Base-by-base conservation (phyloP, 306 rosid genomes). In the Begonia loranthoides region DNA sequence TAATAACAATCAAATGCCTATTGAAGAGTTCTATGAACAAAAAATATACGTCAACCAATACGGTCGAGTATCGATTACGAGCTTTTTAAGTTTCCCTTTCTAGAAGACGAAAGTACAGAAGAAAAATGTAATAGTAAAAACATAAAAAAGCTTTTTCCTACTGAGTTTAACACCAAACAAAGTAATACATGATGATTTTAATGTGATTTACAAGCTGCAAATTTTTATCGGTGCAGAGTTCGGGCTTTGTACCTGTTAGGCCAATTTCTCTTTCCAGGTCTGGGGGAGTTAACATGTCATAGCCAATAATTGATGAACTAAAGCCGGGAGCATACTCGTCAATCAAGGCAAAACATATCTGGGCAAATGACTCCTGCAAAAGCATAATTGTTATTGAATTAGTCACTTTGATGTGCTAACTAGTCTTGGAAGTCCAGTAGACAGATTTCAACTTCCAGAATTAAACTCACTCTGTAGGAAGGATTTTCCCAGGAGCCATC, bases 191-290 rank as follows among this genome's bases (percentile, higher is more conserved):
- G 22, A 19, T 19, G 22, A 19, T 19, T 19, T 19, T 19, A 19
- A 19, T 19, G 22, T 19, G 22, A 19, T 19, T 19, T 19, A 19
- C 3, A 19, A 19, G 22, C 22, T 19, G 22, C 22, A 5, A n/a
- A n/a, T n/a, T n/a, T n/a, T n/a, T n/a, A n/a, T n/a, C n/a, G n/a
- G n/a, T n/a, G n/a, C n/a, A n/a, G n/a, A n/a, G n/a, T n/a, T 43
- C n/a, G 13, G 47, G 15, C 14, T 49, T 10, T 1, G 63, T 69
- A 88, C 97, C 96, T 63, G 95, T 89, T 68, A 89, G 66, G 61
- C 95, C 97, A 13, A 89, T 65, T 79, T 84, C 94, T 70, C 89
- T 79, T 67, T 89, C 97, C 58, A 89, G 97, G 63, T 89, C 97
- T 40, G 93, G 97, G 2, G 97, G 97, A 38, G 97, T 81, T 74